phyloP scores from a whole-genome alignment of 108 stramenopile species.

The Nannochloropsis salina region DNA sequence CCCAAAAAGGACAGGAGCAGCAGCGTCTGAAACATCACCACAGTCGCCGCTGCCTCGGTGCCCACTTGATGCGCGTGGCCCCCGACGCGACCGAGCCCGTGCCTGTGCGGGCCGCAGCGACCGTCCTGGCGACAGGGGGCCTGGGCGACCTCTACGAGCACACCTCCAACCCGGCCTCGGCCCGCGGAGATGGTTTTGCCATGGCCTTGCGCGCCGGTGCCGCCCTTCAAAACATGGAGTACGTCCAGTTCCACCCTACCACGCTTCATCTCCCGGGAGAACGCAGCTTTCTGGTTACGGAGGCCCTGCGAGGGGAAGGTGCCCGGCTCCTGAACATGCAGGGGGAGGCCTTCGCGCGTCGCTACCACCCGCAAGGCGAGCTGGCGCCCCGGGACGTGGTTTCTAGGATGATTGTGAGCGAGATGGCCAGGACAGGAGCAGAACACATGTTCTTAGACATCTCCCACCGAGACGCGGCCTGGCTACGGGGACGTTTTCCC shows the following conservation, averaged over 20 bases:
- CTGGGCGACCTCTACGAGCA: constrained; percentile 83
- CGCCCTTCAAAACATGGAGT: constrained; percentile 72
- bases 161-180: constrained; percentile 79
- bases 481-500: constrained; percentile 74
- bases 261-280: constrained; percentile 73
- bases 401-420: constrained; percentile 75
- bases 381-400: constrained; percentile 89
- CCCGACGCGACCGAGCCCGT: constrained; percentile 28
- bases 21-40: background rate
- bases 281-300: constrained; percentile 78
- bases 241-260: constrained; percentile 93
- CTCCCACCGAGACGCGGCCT: constrained; percentile 70
- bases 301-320: constrained; percentile 85
- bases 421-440: constrained; percentile 40
- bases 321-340: constrained; percentile 68
- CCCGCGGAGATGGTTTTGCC: constrained; percentile 75
- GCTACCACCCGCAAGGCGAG: constrained; percentile 80
- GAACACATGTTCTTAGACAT: constrained; percentile 70
- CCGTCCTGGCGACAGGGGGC: constrained; percentile 79
- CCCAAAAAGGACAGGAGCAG: background rate
- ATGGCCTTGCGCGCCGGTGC: constrained; percentile 67
- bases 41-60: constrained; percentile 54
- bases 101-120: constrained; percentile 59
- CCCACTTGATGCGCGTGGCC: constrained; percentile 42
- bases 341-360: constrained; percentile 69